Conservation (phyloP, 1,139 yeast species). For the Groenewaldozyma auringiensis region DNA sequence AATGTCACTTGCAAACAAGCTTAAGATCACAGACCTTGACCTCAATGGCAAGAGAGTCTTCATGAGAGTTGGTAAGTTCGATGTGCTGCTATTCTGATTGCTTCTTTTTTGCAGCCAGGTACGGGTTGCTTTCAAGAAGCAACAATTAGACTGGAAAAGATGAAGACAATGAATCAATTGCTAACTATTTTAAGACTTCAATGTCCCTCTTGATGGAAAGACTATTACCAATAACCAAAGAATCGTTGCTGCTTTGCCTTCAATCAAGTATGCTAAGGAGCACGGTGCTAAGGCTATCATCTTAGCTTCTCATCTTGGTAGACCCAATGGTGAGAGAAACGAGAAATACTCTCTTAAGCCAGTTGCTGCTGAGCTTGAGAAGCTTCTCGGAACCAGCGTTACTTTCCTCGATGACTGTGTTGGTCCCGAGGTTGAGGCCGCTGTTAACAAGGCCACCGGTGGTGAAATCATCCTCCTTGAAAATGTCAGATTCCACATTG, state of each 20-base stretch:
- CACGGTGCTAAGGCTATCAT: constrained; percentile 81
- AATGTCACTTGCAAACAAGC: constrained; percentile 88
- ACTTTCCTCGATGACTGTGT: constrained; percentile 81
- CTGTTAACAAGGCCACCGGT: constrained; percentile 57
- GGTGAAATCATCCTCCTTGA: constrained; percentile 81
- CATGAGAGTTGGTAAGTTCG: constrained; percentile 64
- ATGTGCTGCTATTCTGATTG: not conserved
- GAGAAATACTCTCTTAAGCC: constrained; percentile 87
- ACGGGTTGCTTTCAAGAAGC: not conserved
- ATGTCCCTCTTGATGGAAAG: constrained; percentile 92
- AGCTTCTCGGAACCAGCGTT: constrained; percentile 62
- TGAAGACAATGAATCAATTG: not conserved
- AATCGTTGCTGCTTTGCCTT: constrained; percentile 96
- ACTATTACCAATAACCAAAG: constrained; percentile 98
- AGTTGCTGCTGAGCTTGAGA: constrained; percentile 76
- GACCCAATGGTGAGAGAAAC: constrained; percentile 87
- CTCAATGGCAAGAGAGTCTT: constrained; percentile 86
- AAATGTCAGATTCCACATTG: constrained; percentile 93
- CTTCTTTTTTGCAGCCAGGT: not conserved
- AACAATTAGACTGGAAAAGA: not conserved
- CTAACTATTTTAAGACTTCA: constrained; percentile 47
- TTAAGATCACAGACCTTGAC: constrained; percentile 83
- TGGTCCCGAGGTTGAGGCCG: constrained; percentile 74
- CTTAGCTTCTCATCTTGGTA: constrained; percentile 93
- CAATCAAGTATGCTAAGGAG: constrained; percentile 85